Evolutionary conservation across 2,329 filamentous ascomycete species (phyloP).

Genomic region (Nemania abortiva): DNA sequence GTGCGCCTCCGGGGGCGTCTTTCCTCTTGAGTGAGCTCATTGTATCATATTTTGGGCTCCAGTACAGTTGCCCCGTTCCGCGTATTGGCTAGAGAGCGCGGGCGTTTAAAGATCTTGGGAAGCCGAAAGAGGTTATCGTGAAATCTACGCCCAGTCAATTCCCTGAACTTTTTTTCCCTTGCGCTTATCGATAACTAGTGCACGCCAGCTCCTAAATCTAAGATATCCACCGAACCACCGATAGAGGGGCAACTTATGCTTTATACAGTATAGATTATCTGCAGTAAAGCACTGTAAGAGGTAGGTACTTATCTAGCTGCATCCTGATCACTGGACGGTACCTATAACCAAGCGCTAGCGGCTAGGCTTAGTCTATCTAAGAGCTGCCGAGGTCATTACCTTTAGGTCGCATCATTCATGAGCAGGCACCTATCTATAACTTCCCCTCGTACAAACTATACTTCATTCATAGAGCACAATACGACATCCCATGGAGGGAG

Average conservation of each 20-base stretch:
- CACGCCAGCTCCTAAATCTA: not conserved
- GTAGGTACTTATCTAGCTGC: not conserved
- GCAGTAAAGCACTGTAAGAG: not conserved
- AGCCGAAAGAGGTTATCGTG: conserved; percentile 16
- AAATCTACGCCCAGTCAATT: conserved; percentile 14
- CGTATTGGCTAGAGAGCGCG: not conserved
- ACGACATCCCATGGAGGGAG: conserved; percentile 29
- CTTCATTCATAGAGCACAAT: conserved; percentile 4
- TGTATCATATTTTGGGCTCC: conserved; percentile 45
- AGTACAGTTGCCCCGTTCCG: conserved; percentile 20
- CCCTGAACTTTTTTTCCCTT: conserved; percentile 39
- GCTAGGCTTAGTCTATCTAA: not conserved
- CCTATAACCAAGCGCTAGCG: no score
- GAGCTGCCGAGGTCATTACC: conserved; percentile 9
- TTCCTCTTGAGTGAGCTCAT: conserved; percentile 72
- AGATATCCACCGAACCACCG: not conserved
- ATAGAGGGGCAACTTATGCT: conserved; percentile 24
- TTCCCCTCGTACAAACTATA: conserved; percentile 7
- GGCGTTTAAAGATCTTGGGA: conserved; percentile 11
- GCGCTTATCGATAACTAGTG: conserved; percentile 42
- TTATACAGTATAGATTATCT: not conserved
- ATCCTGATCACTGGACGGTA: not conserved
- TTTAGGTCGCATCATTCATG: conserved; percentile 14
- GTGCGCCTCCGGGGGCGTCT: conserved; percentile 65
- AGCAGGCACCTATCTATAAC: conserved; percentile 18